Percentiles rank a stretch among this genome's conserved stretches.
phyloP scores from a whole-genome alignment of 78 protist genomes.

The Dictyostelium firmibasis region DNA sequence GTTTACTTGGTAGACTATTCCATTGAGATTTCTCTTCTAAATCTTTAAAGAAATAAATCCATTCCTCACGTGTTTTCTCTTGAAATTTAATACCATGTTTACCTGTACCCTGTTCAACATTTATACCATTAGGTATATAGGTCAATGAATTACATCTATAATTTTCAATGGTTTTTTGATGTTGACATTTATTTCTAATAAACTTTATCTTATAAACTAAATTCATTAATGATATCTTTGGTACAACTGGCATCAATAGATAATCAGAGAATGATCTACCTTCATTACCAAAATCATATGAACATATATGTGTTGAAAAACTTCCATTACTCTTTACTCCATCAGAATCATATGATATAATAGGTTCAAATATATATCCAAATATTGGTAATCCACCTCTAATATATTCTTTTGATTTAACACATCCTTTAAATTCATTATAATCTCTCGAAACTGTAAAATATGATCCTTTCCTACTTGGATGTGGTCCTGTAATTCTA shows the following conservation, averaged over 20 bases:
- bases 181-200: neutral
- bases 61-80: neutral
- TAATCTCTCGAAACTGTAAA: constrained; percentile 12
- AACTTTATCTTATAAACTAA: constrained; percentile 19
- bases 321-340: neutral
- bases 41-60: neutral
- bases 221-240: constrained; percentile 27
- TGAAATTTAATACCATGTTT: neutral
- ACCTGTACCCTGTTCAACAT: neutral
- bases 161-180: neutral
- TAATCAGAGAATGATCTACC: constrained; percentile 10
- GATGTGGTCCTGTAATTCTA: constrained; percentile 64
- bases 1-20: neutral
- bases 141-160: neutral
- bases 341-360: neutral
- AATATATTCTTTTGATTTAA: neutral
- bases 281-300: constrained; percentile 31
- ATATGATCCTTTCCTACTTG: constrained; percentile 36
- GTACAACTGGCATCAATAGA: constrained; percentile 18
- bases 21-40: neutral
- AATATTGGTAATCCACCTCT: constrained; percentile 8
- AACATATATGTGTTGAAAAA: constrained; percentile 27
- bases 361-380: constrained; percentile 51
- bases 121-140: neutral
- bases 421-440: neutral